Conservation (phyloP, 805 yeast species). For the Starmerella tilneyi region DNA sequence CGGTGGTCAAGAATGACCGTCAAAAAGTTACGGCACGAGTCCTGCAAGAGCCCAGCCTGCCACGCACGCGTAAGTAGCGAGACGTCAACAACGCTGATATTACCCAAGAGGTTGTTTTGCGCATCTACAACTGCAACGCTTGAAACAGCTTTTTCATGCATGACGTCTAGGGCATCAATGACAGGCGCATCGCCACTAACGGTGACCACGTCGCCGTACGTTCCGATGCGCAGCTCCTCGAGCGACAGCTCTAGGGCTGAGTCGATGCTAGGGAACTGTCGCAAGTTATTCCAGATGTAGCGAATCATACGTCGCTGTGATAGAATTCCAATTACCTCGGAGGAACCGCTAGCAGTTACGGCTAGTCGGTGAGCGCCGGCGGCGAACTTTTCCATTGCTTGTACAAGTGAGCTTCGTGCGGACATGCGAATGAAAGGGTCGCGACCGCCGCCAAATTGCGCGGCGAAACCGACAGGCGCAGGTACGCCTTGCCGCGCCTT, state of each 20-base stretch:
- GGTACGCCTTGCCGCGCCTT: slow-evolving; percentile 79
- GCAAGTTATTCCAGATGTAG: slow-evolving; percentile 86
- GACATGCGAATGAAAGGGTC: slow-evolving; percentile 76
- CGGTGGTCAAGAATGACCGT: slow-evolving; percentile 75
- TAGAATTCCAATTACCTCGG: slow-evolving; percentile 64
- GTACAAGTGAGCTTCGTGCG: slow-evolving; percentile 48
- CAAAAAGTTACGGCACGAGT: slow-evolving; percentile 78
- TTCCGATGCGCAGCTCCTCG: slow-evolving; percentile 66
- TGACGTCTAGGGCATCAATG: slow-evolving; percentile 74
- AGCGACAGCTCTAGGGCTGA: slow-evolving; percentile 51
- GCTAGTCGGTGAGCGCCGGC: slow-evolving; percentile 93
- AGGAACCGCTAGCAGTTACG: slow-evolving; percentile 41
- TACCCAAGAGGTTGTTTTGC: slow-evolving; percentile 67
- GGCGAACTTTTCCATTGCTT: slow-evolving; percentile 81
- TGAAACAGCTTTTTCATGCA: slow-evolving; percentile 75
- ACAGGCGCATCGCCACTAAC: slow-evolving; percentile 79
- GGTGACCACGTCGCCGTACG: slow-evolving; percentile 54
- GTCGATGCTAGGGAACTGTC: slow-evolving; percentile 75
- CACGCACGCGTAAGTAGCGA: slow-evolving; percentile 78
- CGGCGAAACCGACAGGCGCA: slow-evolving; percentile 83
- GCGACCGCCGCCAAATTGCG: slow-evolving; percentile 63
- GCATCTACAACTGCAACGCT: slow-evolving; percentile 89
- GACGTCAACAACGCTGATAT: slow-evolving; percentile 90
- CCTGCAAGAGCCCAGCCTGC: slow-evolving; percentile 69
- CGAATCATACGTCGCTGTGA: slow-evolving; percentile 82